Evolutionary conservation across 2,329 filamentous ascomycete genomes (phyloP), one percentile per base, ranked within the genome.

Genomic region (Fusarium algeriense): DNA sequence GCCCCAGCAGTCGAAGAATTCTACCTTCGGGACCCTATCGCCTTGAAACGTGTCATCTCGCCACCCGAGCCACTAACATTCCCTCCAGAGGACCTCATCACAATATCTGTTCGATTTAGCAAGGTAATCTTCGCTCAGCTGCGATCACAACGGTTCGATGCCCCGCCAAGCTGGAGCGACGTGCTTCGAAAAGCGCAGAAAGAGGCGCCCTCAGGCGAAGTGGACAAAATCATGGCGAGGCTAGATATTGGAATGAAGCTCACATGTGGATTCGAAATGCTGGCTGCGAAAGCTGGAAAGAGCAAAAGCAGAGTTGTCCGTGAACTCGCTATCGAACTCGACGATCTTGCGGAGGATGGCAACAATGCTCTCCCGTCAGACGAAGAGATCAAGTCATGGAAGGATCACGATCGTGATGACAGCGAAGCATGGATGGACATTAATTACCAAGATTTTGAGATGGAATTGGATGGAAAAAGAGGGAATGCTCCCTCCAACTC

Each of bases 371-470:
- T 98, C 2, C 95, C 96, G 0, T 89, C 85, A 0, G 87, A 97
- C 73, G 81, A 85, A 1, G 92, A 95, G n/a, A 93, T 98, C 13
- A 80, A 81, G 30, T 75, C 78, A 4, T 98, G 96, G 95, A 84
- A 86, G 38, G 81, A 85, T 34, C 77, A 78, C 5, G 81, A 84
- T 34, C 86, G 83, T n/a, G 89, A 95, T 53, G 95, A 98, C 67
- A 90, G 94, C 74, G 96, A 98, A 75, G 87, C 88, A 26, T 99
- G 96, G 96, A 85, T 99, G 71, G 91, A 98, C 74, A 97, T 99
- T 62, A 91, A 95, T 77, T 98, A 94, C 73, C 88, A 92, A 20
- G 94, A 98, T 69, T 94, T 99, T 60, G 95, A 98, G 76, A 86
- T 87, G 32, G 94, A 98, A 78, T 83, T 99, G 3, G 85, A 87